phyloP scores from a whole-genome alignment of 108 stramenopile species.

The Discostella pseudostelligera region DNA sequence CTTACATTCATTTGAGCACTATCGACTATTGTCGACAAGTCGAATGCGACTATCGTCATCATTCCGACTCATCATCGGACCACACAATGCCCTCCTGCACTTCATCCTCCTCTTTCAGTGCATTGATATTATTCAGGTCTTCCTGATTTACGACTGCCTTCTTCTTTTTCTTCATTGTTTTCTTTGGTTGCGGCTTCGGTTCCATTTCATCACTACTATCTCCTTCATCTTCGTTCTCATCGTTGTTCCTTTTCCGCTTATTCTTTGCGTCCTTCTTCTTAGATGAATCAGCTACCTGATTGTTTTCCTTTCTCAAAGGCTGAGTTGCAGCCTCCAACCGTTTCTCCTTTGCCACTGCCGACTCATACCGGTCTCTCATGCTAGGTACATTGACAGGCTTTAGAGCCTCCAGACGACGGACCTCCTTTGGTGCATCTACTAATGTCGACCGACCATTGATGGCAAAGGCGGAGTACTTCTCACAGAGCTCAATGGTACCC shows the following conservation, averaged over 20 bases:
- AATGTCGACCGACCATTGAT: constrained; percentile 57
- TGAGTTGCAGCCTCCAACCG: constrained; percentile 49
- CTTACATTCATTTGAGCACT: too few relatives aligned
- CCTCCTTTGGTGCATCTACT: constrained; percentile 83
- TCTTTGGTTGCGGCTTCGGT: neutral
- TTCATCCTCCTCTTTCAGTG: constrained; percentile 68
- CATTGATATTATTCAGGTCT: constrained; percentile 49
- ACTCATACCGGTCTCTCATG: constrained; percentile 80
- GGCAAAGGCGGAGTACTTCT: constrained; percentile 58
- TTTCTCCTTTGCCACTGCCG: constrained; percentile 75
- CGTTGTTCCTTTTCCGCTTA: constrained; percentile 28
- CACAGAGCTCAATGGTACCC: constrained; percentile 80
- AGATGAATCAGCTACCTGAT: neutral
- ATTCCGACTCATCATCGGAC: constrained; percentile 74
- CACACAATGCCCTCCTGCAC: constrained; percentile 85
- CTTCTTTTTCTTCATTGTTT: constrained; percentile 25
- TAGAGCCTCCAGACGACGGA: constrained; percentile 76
- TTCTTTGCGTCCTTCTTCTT: constrained; percentile 17
- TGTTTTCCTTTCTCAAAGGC: constrained; percentile 43
- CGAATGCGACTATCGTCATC: neutral
- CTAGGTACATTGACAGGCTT: constrained; percentile 58
- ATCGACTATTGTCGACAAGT: too few relatives aligned
- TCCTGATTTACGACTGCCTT: constrained; percentile 31
- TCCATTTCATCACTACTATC: neutral
- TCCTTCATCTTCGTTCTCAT: constrained; percentile 32